phyloP scores from a whole-genome alignment of 495 filamentous ascomycete genomes.

The Venustampulla echinocandica region DNA sequence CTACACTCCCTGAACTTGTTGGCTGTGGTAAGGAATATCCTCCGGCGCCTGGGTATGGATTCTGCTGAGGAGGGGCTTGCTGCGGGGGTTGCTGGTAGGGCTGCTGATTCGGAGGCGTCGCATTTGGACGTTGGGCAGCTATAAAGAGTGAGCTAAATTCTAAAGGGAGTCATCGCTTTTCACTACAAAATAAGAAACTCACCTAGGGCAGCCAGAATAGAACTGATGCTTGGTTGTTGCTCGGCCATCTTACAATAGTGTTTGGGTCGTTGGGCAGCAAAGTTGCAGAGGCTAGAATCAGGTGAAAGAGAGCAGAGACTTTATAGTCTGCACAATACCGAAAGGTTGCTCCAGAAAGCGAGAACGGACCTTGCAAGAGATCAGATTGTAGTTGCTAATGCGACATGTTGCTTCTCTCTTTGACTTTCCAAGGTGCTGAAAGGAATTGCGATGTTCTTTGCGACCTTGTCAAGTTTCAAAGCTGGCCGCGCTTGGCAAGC shows the following conservation, averaged over 20 bases:
- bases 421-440: no score
- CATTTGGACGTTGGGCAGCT: slow-evolving; percentile 38
- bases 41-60: slow-evolving; percentile 30
- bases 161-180: not conserved
- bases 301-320: not conserved
- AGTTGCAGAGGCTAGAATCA: not conserved
- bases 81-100: slow-evolving; percentile 34
- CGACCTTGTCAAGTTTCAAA: no score
- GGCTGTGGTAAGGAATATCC: slow-evolving; percentile 56
- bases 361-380: not conserved
- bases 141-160: slow-evolving; percentile 11
- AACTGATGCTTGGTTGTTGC: slow-evolving; percentile 37
- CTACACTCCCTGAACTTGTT: slow-evolving; percentile 57
- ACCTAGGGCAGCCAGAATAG: slow-evolving; percentile 48
- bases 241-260: slow-evolving; percentile 31
- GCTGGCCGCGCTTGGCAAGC: no score
- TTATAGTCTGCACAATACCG: not conserved
- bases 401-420: no score
- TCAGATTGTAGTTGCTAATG: not conserved
- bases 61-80: slow-evolving; percentile 30
- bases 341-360: not conserved
- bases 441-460: no score
- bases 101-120: slow-evolving; percentile 33
- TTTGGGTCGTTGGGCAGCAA: not conserved
- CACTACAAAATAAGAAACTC: slow-evolving; percentile 4